phyloP scores from a whole-genome alignment of 2,329 filamentous ascomycete genomes.

The Aspergillus quadricinctus region DNA sequence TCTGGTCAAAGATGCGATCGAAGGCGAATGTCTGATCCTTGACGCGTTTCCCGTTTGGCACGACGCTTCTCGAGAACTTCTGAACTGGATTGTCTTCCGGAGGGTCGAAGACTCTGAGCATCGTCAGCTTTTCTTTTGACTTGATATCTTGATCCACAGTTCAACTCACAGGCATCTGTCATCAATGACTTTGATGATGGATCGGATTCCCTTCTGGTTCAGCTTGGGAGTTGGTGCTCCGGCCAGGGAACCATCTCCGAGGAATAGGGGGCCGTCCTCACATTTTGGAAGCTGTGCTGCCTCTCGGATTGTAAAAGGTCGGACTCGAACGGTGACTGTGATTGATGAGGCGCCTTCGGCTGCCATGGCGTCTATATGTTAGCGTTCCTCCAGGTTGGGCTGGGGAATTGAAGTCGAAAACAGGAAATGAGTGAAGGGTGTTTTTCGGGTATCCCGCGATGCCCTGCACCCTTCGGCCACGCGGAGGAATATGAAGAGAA shows the following conservation, averaged over 20 bases:
- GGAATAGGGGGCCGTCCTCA: constrained; percentile 84
- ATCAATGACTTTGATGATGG: constrained; percentile 94
- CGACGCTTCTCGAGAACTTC: constrained; percentile 75
- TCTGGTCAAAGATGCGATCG: constrained; percentile 95
- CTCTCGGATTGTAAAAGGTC: constrained; percentile 77
- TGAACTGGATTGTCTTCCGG: constrained; percentile 92
- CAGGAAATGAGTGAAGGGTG: constrained; percentile 13
- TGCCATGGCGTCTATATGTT: constrained; percentile 33
- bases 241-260: constrained; percentile 96
- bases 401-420: constrained; percentile 6
- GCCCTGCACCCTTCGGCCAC: constrained; percentile 17
- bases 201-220: constrained; percentile 77
- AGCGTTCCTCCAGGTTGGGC: constrained; percentile 17
- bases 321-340: constrained; percentile 55
- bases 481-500: constrained; percentile 6
- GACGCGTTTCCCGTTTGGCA: constrained; percentile 80
- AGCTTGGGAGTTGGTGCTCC: constrained; percentile 78
- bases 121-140: constrained; percentile 13
- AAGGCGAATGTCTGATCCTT: constrained; percentile 98
- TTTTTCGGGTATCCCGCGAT: constrained; percentile 14
- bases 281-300: constrained; percentile 74
- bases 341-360: constrained; percentile 46
- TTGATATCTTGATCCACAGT: not conserved
- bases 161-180: constrained; percentile 83
- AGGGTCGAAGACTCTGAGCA: constrained; percentile 76